phyloP scores from a whole-genome alignment of 2,329 filamentous ascomycete species.

The Sclerotiophoma versabilis region DNA sequence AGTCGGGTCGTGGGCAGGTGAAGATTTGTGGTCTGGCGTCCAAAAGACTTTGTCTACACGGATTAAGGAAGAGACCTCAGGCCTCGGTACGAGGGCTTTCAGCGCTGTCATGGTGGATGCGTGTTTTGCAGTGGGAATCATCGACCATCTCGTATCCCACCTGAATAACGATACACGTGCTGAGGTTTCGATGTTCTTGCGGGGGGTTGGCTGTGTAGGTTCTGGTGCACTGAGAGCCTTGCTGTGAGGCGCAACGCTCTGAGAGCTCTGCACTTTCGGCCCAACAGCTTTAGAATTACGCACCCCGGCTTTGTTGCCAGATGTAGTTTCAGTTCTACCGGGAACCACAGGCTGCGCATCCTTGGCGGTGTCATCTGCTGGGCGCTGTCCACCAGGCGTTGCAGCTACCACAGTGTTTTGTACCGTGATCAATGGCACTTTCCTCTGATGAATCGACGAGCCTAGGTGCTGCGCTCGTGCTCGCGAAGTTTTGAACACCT shows the following conservation, averaged over 20 bases:
- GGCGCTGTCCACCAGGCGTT: neutral
- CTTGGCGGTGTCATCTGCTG: neutral
- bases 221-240: neutral
- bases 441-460: neutral
- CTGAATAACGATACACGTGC: neutral
- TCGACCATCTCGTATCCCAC: slow-evolving; percentile 2
- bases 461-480: neutral
- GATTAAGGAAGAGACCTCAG: neutral
- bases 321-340: neutral
- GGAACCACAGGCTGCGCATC: neutral
- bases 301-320: neutral
- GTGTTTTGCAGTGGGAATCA: neutral
- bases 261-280: neutral
- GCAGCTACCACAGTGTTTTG: neutral
- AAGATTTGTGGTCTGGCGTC: neutral
- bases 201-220: neutral
- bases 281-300: neutral
- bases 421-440: neutral
- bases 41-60: neutral
- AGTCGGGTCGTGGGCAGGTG: neutral
- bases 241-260: neutral
- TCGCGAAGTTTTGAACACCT: neutral
- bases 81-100: neutral
- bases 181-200: neutral
- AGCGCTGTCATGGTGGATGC: neutral